Conservation (phyloP, 441 rosid genomes). For the Erysimum cheiri region DNA sequence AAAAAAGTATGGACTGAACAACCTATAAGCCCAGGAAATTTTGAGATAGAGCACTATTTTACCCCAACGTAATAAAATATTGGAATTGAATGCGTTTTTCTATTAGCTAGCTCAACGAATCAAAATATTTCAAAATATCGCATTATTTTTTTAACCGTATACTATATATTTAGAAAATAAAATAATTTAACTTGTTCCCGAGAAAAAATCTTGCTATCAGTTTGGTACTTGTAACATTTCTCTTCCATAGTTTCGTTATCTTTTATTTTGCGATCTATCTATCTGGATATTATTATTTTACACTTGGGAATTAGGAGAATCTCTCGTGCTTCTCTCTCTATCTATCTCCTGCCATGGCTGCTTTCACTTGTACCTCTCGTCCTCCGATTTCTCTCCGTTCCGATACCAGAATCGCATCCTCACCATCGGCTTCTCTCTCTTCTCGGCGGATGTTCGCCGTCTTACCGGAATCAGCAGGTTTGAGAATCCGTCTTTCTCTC, state of each 20-base stretch:
- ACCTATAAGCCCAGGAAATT: no score
- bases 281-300: constrained; percentile 42
- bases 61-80: not conserved
- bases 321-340: constrained; percentile 29
- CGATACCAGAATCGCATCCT: constrained; percentile 14
- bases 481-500: constrained; percentile 52
- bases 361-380: constrained; percentile 50
- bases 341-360: constrained; percentile 42
- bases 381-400: constrained; percentile 44
- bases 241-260: constrained; percentile 41
- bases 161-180: no score
- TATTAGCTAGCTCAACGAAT: not conserved
- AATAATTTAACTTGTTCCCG: not conserved
- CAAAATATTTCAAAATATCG: not conserved
- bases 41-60: not conserved
- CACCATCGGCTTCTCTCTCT: constrained; percentile 41
- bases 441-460: constrained; percentile 34
- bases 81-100: not conserved
- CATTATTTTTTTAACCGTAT: no score
- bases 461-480: constrained; percentile 53
- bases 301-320: constrained; percentile 38
- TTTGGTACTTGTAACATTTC: not conserved
- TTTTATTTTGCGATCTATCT: not conserved
- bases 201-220: constrained; percentile 1
- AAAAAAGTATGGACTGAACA: not conserved